phyloP scores from a whole-genome alignment of 2,329 filamentous ascomycete genomes.

The Talaromyces sp. region DNA sequence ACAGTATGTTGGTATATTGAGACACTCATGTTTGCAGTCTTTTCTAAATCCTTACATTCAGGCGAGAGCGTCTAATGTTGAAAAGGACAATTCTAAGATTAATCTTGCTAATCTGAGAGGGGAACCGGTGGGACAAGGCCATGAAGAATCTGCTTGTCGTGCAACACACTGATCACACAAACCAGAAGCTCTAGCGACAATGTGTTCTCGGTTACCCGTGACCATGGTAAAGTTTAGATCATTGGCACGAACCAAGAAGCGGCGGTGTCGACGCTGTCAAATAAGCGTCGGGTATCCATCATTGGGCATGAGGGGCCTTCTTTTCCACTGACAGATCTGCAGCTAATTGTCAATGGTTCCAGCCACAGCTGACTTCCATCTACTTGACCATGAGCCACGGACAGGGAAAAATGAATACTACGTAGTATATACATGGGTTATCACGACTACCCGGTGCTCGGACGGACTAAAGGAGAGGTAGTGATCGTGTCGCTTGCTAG shows the following conservation, averaged over 20 bases:
- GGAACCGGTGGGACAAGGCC: not conserved
- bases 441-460: not conserved
- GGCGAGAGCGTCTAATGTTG: no score
- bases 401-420: not conserved
- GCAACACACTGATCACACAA: not conserved
- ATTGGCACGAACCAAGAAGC: not conserved
- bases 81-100: not conserved
- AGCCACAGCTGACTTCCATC: not conserved
- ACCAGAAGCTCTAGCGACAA: not conserved
- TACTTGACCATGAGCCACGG: not conserved
- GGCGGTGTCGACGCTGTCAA: slow-evolving; percentile 10
- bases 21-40: not conserved
- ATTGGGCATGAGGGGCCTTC: not conserved
- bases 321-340: not conserved
- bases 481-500: not conserved
- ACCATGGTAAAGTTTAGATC: not conserved
- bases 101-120: not conserved
- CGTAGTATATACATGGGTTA: not conserved
- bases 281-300: not conserved
- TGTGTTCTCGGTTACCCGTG: not conserved
- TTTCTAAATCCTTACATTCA: no score
- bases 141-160: not conserved
- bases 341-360: slow-evolving; percentile 2
- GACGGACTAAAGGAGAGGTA: not conserved
- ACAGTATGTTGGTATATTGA: not conserved